A percentile compares a stretch with the other conserved stretches of the same genome.
phyloP scores from a whole-genome alignment of 1,284 basidiomycete species.

The Cutaneotrichosporon arboriforme region DNA sequence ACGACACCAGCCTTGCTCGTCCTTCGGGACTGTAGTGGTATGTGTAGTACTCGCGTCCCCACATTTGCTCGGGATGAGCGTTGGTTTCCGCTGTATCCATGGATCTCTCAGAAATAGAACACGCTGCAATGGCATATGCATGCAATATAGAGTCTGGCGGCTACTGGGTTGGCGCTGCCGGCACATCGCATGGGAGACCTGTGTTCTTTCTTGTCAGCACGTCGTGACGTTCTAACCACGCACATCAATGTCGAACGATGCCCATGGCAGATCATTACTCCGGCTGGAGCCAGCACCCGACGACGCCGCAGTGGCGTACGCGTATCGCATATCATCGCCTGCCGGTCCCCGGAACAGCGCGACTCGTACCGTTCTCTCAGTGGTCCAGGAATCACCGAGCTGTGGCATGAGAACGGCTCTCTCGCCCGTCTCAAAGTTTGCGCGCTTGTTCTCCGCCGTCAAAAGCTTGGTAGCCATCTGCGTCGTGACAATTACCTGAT shows the following conservation, averaged over 20 bases:
- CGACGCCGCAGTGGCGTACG: conserved; percentile 26
- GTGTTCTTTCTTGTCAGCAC: conserved; percentile 19
- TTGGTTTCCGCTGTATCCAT: too few species aligned
- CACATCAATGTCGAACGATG: conserved; percentile 40
- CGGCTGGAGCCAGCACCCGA: neutral
- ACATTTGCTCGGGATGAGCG: too few species aligned
- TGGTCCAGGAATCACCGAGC: conserved; percentile 44
- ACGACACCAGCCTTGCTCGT: conserved; percentile 63
- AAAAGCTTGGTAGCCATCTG: conserved; percentile 47
- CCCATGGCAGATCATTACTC: conserved; percentile 28
- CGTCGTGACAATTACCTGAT: conserved; percentile 41
- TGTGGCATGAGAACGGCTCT: conserved; percentile 47
- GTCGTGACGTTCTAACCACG: conserved; percentile 5
- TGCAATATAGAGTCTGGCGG: neutral
- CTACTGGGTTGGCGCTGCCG: conserved; percentile 1
- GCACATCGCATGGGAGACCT: conserved; percentile 37
- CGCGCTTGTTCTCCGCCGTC: conserved; percentile 40
- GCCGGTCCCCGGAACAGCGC: conserved; percentile 37
- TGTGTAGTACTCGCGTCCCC: too few species aligned
- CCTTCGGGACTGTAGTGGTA: conserved; percentile 40
- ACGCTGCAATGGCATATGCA: neutral
- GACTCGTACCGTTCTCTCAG: conserved; percentile 37
- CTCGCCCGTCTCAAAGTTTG: conserved; percentile 45
- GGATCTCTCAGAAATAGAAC: too few species aligned
- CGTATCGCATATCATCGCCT: conserved; percentile 39